Conservation (phyloP, 805 yeast genomes). For the Kodamaea jinghongensis region DNA sequence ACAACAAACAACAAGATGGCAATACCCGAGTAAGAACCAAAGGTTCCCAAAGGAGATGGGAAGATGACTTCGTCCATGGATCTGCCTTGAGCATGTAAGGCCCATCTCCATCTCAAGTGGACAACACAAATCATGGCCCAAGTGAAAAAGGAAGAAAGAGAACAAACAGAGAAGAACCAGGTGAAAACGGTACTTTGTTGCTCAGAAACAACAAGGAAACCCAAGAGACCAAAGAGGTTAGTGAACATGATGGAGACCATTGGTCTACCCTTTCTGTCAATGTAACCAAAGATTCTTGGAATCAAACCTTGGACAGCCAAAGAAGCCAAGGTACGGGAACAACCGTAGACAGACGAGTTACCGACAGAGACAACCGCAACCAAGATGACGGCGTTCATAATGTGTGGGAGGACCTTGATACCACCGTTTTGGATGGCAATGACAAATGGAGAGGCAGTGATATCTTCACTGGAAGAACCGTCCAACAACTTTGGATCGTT, state of each 20-base stretch:
- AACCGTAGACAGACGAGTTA: constrained; percentile 71
- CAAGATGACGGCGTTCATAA: constrained; percentile 72
- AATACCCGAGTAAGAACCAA: constrained; percentile 35
- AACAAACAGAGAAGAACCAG: constrained; percentile 42
- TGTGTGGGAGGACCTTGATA: constrained; percentile 62
- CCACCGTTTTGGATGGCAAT: constrained; percentile 64
- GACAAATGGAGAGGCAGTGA: constrained; percentile 73
- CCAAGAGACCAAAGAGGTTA: constrained; percentile 36
- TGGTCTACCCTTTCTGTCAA: constrained; percentile 43
- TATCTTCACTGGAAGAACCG: constrained; percentile 43
- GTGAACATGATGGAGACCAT: constrained; percentile 35
- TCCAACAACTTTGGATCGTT: constrained; percentile 44
- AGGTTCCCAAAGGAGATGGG: constrained; percentile 33
- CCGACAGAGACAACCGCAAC: constrained; percentile 74
- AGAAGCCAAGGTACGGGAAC: constrained; percentile 66
- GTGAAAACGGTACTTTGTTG: constrained; percentile 33
- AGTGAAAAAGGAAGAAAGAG: constrained; percentile 40
- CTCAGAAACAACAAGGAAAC: constrained; percentile 35
- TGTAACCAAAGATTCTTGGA: constrained; percentile 45
- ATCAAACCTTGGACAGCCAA: constrained; percentile 70
- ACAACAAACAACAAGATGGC: constrained; percentile 32
- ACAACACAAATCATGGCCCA: constrained; percentile 42
- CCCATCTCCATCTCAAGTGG: constrained; percentile 42
- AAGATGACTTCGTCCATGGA: constrained; percentile 34
- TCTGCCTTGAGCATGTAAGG: constrained; percentile 32